A percentile compares a stretch with the other conserved stretches of the same genome.
Conservation (phyloP, 2,329 filamentous ascomycete genomes). For the Alternaria alternata region DNA sequence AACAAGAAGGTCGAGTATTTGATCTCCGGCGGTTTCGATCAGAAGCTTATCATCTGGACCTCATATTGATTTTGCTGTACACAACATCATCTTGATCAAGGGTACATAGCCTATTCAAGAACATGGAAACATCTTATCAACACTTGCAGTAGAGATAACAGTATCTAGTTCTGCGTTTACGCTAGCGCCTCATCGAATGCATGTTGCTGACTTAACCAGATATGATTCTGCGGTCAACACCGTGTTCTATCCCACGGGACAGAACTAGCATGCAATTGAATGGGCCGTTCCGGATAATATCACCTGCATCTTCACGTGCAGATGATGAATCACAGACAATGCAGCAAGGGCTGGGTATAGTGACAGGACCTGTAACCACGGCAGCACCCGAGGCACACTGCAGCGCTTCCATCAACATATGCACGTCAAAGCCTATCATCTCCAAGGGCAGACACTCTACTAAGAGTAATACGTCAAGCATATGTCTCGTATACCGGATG, state of each 20-base stretch:
- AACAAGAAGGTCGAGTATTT: conserved; percentile 59
- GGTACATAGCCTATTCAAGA: neutral
- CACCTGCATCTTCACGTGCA: neutral
- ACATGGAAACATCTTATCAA: neutral
- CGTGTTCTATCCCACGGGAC: neutral
- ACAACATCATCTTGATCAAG: neutral
- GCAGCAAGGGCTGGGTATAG: neutral
- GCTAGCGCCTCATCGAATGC: neutral
- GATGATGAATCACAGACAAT: neutral
- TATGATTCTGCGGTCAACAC: neutral
- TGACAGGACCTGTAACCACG: neutral
- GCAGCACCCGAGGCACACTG: neutral
- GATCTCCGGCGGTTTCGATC: conserved; percentile 71
- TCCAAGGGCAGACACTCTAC: neutral
- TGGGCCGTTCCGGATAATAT: neutral
- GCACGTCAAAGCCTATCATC: neutral
- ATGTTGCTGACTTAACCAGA: neutral
- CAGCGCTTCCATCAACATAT: neutral
- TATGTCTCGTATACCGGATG: neutral
- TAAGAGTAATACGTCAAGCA: neutral
- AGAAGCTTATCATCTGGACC: conserved; percentile 65
- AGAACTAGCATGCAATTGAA: neutral
- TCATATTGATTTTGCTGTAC: conserved; percentile 4
- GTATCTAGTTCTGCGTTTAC: neutral
- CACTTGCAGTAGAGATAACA: neutral